phyloP scores from a whole-genome alignment of 1,284 basidiomycete species.

The Leccinum subrobustum region DNA sequence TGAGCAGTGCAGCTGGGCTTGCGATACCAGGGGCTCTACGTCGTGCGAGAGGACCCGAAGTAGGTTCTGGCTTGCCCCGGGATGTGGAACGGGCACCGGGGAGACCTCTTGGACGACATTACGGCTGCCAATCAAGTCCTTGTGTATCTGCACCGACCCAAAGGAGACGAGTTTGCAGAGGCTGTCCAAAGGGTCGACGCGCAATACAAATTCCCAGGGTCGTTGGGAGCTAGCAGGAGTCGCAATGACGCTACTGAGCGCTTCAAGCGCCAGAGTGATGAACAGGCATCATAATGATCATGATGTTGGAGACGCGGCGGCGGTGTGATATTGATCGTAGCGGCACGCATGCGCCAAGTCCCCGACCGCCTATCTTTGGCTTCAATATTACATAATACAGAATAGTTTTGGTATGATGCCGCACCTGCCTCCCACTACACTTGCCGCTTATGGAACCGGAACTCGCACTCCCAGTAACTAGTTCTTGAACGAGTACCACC shows the following conservation, averaged over 20 bases:
- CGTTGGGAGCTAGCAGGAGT: not conserved
- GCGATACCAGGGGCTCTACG: conserved; percentile 11
- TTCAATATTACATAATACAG: too few relatives aligned
- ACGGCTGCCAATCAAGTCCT: conserved; percentile 15
- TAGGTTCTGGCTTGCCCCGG: conserved; percentile 6
- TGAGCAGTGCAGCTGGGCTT: conserved; percentile 25
- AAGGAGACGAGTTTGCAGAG: conserved; percentile 23
- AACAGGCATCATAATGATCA: too few relatives aligned
- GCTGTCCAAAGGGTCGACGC: conserved; percentile 12
- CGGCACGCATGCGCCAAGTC: too few relatives aligned
- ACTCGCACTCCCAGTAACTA: too few relatives aligned
- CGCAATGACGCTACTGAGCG: too few relatives aligned
- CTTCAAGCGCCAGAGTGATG: too few relatives aligned
- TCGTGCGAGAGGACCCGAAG: conserved; percentile 26
- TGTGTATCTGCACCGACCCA: conserved; percentile 19
- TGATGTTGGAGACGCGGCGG: too few relatives aligned
- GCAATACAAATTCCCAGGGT: conserved; percentile 27
- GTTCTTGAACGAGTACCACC: too few relatives aligned
- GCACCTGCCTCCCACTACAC: too few relatives aligned
- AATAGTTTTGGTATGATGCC: too few relatives aligned
- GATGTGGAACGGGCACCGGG: conserved; percentile 13
- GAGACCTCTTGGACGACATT: conserved; percentile 15
- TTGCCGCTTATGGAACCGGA: too few relatives aligned
- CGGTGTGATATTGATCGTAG: not conserved
- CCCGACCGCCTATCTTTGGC: too few relatives aligned